Evolutionary conservation across 306 rosid genomes (phyloP).

Genomic region (Clitoria ternatea): DNA sequence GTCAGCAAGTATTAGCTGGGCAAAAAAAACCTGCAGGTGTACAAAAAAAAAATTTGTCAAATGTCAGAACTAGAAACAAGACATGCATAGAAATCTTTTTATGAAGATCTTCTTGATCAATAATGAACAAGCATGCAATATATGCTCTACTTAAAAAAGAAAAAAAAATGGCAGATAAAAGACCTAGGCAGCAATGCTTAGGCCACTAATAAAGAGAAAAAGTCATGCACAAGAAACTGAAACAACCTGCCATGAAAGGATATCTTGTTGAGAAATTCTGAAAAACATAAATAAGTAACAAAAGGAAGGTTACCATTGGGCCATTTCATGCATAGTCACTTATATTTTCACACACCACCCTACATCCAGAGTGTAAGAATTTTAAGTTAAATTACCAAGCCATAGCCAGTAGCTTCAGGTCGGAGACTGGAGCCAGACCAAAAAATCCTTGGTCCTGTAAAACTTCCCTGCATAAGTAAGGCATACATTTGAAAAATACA

Average conservation of each 20-base stretch:
- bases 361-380: slow-evolving; percentile 25
- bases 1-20: slow-evolving; percentile 80
- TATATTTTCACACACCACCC: background rate
- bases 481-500: slow-evolving; percentile 36
- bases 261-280: background rate
- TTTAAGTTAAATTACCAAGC: slow-evolving; percentile 59
- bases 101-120: background rate
- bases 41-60: slow-evolving; percentile 18
- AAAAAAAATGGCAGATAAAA: background rate
- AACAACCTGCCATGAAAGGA: background rate
- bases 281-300: background rate
- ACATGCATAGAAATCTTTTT: slow-evolving; percentile 1
- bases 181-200: background rate
- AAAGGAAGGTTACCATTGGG: background rate
- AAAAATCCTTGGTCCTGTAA: slow-evolving; percentile 89
- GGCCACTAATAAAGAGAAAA: background rate
- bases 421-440: slow-evolving; percentile 97
- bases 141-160: background rate
- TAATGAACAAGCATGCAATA: background rate
- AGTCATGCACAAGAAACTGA: too few relatives aligned
- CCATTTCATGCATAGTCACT: background rate
- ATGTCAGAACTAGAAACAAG: slow-evolving; percentile 14
- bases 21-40: slow-evolving; percentile 74
- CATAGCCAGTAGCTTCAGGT: slow-evolving; percentile 87
- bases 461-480: slow-evolving; percentile 81